phyloP scores from a whole-genome alignment of 306 rosid species.

The Vachellia collinsii region DNA sequence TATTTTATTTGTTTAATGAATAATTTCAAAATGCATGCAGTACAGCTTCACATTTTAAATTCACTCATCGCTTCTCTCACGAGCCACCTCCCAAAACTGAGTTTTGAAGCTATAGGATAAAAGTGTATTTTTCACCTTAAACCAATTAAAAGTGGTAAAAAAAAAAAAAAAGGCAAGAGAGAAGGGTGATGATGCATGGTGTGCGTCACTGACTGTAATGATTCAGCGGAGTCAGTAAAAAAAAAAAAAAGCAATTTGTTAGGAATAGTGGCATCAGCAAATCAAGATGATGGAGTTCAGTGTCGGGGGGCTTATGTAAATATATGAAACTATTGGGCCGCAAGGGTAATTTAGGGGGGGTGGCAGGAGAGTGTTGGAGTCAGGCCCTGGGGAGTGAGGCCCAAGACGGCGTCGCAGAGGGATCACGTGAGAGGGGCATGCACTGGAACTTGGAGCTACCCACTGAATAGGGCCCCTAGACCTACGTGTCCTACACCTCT shows the following conservation, averaged over 20 bases:
- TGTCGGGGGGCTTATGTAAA: too few species aligned
- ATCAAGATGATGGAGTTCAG: too few species aligned
- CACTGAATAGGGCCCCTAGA: neutral
- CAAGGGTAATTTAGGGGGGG: too few species aligned
- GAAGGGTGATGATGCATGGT: neutral
- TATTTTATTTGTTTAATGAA: neutral
- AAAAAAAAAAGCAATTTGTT: too few species aligned
- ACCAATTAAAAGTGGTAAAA: too few species aligned
- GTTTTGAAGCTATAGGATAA: neutral
- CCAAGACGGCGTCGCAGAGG: conserved; percentile 17
- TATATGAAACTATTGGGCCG: too few species aligned
- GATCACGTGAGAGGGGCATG: conserved; percentile 19
- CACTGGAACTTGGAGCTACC: neutral
- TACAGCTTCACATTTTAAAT: neutral
- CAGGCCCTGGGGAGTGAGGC: neutral
- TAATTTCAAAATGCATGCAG: neutral
- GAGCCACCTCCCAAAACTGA: neutral
- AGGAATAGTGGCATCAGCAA: too few species aligned
- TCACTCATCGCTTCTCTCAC: too few species aligned
- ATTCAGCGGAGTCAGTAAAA: too few species aligned
- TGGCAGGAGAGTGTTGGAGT: too few species aligned
- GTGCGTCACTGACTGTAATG: neutral
- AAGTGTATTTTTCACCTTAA: too few species aligned
- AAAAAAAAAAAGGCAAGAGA: neutral
- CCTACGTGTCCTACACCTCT: neutral